These are phyloP conservation scores for Trichaptum fuscoviolaceum DNA, from an alignment of 768 basidiomycete genomes.

Conservation along the genomic window DNA sequence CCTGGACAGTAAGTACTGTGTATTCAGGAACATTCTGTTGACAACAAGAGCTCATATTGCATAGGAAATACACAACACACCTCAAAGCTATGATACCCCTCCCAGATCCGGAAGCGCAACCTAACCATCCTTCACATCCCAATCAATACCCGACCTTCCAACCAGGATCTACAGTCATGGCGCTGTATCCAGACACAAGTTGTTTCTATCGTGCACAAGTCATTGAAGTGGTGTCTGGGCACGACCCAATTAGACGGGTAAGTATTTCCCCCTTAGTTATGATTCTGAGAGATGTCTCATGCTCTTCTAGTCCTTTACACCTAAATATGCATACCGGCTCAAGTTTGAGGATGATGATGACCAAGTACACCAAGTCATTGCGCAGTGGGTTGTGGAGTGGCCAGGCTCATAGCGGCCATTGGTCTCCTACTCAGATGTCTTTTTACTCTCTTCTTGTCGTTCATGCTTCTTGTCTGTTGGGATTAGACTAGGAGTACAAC, in stretches of 20 bases:
- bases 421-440: background rate
- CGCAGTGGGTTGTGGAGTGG: slow-evolving; percentile 80
- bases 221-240: slow-evolving; percentile 44
- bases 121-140: slow-evolving; percentile 57
- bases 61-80: slow-evolving; percentile 63
- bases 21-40: background rate
- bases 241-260: slow-evolving; percentile 1
- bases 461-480: background rate
- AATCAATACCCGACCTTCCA: slow-evolving; percentile 69
- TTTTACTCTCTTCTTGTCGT: background rate
- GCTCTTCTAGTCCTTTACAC: slow-evolving; percentile 34
- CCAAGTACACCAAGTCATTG: slow-evolving; percentile 71
- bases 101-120: slow-evolving; percentile 61
- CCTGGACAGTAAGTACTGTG: slow-evolving; percentile 46
- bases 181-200: slow-evolving; percentile 86
- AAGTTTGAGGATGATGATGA: slow-evolving; percentile 89
- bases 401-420: slow-evolving; percentile 33
- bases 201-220: slow-evolving; percentile 89
- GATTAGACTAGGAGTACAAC: background rate
- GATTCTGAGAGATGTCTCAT: background rate
- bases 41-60: slow-evolving; percentile 8
- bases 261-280: background rate
- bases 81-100: slow-evolving; percentile 71
- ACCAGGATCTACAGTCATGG: slow-evolving; percentile 71
- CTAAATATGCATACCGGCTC: slow-evolving; percentile 62